These are phyloP conservation scores for Talaromyces pinophilus DNA, from an alignment of 2,329 filamentous ascomycete genomes.

Conservation along the genomic window DNA sequence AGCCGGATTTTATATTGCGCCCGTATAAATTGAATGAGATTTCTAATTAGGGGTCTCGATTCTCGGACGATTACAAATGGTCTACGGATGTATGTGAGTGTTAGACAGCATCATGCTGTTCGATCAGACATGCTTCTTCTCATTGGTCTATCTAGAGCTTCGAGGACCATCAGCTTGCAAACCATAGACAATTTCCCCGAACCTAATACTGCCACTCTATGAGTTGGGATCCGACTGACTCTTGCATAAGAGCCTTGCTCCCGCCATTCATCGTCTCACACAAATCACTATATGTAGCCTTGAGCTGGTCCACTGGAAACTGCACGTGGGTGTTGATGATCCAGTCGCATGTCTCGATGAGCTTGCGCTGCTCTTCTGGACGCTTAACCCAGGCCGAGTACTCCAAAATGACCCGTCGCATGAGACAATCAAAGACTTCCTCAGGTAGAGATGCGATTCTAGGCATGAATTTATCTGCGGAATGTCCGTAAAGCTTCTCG, in stretches of 20 bases:
- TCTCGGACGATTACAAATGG: background rate
- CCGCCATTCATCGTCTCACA: background rate
- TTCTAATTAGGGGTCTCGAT: background rate
- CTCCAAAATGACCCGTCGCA: background rate
- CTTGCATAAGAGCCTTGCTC: background rate
- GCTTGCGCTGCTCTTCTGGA: background rate
- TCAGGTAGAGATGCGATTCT: slow-evolving; percentile 3
- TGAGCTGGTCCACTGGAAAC: background rate
- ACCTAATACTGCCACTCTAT: background rate
- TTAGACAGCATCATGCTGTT: background rate
- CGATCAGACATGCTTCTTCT: background rate
- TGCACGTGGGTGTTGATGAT: background rate
- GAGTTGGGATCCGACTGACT: background rate
- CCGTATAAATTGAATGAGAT: too few species aligned
- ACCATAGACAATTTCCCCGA: background rate
- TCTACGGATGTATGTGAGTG: background rate
- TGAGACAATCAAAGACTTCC: background rate
- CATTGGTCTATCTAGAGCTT: slow-evolving; percentile 3
- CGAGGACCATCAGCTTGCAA: background rate
- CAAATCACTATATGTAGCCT: background rate
- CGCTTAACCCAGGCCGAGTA: background rate
- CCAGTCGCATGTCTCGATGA: slow-evolving; percentile 9
- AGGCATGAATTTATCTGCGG: background rate
- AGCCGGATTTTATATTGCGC: background rate
- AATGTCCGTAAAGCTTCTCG: background rate